Conservation (phyloP, 192 early-diverging fungal genomes). For the Umbelopsis vinacea region DNA sequence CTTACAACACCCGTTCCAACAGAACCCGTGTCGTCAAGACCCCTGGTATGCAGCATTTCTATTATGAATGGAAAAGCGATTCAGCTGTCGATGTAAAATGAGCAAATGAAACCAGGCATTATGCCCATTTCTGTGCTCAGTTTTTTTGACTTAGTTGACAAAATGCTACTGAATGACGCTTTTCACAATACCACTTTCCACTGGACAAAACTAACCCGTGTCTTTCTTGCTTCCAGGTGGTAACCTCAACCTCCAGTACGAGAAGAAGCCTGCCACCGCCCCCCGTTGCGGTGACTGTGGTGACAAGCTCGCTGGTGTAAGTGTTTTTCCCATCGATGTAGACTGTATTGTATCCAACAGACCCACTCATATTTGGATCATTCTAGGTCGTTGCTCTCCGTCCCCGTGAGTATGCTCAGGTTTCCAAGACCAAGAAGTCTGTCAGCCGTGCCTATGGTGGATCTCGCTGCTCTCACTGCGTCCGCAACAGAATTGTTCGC, state of each 20-base stretch:
- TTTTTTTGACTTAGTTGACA: too few species aligned
- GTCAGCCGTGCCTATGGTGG: constrained; percentile 98
- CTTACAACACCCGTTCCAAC: constrained; percentile 93
- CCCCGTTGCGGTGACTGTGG: constrained; percentile 99
- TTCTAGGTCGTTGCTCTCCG: constrained; percentile 69
- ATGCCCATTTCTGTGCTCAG: background rate
- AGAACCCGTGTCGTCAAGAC: constrained; percentile 86
- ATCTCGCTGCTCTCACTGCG: constrained; percentile 88
- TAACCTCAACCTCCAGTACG: constrained; percentile 89
- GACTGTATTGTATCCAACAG: too few species aligned
- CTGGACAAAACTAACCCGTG: background rate
- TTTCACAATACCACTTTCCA: too few species aligned
- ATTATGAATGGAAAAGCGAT: background rate
- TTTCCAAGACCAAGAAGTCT: constrained; percentile 92
- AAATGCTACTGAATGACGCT: too few species aligned
- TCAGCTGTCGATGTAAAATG: background rate
- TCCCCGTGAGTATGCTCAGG: constrained; percentile 85
- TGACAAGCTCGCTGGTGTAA: constrained; percentile 84
- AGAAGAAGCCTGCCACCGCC: constrained; percentile 89
- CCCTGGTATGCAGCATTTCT: constrained; percentile 56
- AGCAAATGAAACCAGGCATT: background rate
- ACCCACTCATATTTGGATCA: background rate
- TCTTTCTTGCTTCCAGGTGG: constrained; percentile 59
- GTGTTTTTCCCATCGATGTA: constrained; percentile 25
- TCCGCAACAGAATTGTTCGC: constrained; percentile 86